A percentile compares a stretch with the other conserved stretches of the same genome.
Conservation (phyloP, 1,139 yeast genomes). For the Blastobotrys malaysiensis region DNA sequence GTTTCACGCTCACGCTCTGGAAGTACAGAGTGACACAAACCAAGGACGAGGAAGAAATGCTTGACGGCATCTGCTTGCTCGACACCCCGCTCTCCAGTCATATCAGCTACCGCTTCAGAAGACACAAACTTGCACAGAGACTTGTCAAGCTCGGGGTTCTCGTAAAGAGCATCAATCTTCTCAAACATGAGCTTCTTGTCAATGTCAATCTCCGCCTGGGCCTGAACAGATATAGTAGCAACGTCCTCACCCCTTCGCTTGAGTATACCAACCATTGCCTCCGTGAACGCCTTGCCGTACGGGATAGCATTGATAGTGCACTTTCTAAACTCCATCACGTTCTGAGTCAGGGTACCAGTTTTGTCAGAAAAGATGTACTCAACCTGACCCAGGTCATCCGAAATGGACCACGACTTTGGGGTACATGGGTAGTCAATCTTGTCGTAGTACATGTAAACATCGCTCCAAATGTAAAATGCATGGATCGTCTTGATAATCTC, state of each 20-base stretch:
- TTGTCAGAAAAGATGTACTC: constrained; percentile 95
- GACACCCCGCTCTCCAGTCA: constrained; percentile 41
- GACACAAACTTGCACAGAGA: constrained; percentile 43
- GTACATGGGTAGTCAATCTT: constrained; percentile 89
- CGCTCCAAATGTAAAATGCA: constrained; percentile 89
- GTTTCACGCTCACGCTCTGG: constrained; percentile 49
- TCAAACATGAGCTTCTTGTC: constrained; percentile 66
- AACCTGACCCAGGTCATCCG: constrained; percentile 95
- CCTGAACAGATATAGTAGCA: constrained; percentile 58
- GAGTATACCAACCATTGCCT: constrained; percentile 88
- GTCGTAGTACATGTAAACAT: constrained; percentile 78
- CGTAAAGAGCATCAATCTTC: constrained; percentile 42
- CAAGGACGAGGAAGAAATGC: constrained; percentile 71
- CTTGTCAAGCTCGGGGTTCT: constrained; percentile 57
- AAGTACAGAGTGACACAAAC: constrained; percentile 87
- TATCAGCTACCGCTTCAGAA: constrained; percentile 23
- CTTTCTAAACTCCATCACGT: constrained; percentile 94
- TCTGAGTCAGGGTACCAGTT: constrained; percentile 95
- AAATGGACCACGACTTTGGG: constrained; percentile 94
- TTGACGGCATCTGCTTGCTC: constrained; percentile 47
- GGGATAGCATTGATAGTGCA: constrained; percentile 83
- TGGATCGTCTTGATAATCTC: constrained; percentile 93
- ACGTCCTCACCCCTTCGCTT: constrained; percentile 82
- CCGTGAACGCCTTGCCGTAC: constrained; percentile 93
- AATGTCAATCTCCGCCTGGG: constrained; percentile 53